A percentile compares a stretch with the other conserved stretches of the same genome.
Conservation (phyloP, 257 asterid genomes). For the Fraxinus pennsylvanica region DNA sequence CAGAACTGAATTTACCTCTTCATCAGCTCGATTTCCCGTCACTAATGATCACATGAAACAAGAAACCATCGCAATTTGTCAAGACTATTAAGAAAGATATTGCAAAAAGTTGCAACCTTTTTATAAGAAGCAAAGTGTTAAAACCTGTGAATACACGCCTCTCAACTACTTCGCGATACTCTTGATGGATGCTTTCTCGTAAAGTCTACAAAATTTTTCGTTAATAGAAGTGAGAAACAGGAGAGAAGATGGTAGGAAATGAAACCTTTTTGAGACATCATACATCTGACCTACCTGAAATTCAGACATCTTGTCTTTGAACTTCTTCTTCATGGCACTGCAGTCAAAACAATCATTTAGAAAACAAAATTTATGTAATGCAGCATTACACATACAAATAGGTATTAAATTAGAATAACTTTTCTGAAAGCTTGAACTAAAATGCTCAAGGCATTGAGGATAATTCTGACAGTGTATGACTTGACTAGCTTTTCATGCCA, state of each 20-base stretch:
- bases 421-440: too few species aligned
- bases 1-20: slow-evolving; percentile 56
- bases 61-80: slow-evolving; percentile 26
- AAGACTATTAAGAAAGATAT: slow-evolving; percentile 20
- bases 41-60: slow-evolving; percentile 49
- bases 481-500: too few species aligned
- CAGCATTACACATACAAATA: background rate
- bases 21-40: slow-evolving; percentile 88
- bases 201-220: slow-evolving; percentile 58
- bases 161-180: slow-evolving; percentile 96
- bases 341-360: slow-evolving; percentile 26
- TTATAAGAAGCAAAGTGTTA: slow-evolving; percentile 23
- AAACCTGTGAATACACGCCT: slow-evolving; percentile 97
- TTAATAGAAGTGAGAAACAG: slow-evolving; percentile 13
- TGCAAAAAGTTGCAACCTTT: slow-evolving; percentile 15
- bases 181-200: slow-evolving; percentile 92
- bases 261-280: slow-evolving; percentile 13
- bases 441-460: too few species aligned
- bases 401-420: too few species aligned
- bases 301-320: slow-evolving; percentile 92
- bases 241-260: slow-evolving; percentile 12
- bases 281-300: slow-evolving; percentile 67
- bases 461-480: too few species aligned
- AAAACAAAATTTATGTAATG: background rate
- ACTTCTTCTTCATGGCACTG: slow-evolving; percentile 93